These are phyloP conservation scores for Austroboletus eburneus DNA, from an alignment of 768 basidiomycete genomes.

Conservation along the genomic window DNA sequence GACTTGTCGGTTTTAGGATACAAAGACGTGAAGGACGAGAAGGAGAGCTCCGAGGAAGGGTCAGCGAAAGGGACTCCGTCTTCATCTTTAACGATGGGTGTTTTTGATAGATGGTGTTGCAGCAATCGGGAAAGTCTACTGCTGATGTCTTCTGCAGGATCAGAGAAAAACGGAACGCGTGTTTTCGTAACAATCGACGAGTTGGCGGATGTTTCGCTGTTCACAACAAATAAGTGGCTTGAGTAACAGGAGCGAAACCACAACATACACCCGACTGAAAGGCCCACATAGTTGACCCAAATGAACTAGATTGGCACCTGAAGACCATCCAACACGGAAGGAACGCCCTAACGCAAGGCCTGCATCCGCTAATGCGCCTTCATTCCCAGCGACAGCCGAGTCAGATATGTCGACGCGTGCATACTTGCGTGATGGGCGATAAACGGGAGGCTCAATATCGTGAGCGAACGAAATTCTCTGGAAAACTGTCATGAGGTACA, in stretches of 20 bases:
- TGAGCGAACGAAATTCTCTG: conserved; percentile 81
- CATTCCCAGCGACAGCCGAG: conserved; percentile 60
- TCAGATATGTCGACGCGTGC: conserved; percentile 65
- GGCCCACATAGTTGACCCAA: conserved; percentile 71
- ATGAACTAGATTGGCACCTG: conserved; percentile 70
- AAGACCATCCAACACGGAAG: conserved; percentile 90
- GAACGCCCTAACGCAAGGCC: conserved; percentile 83
- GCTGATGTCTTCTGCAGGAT: conserved; percentile 30
- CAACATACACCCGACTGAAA: conserved; percentile 48
- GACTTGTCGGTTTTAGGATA: conserved; percentile 70
- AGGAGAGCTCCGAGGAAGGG: conserved; percentile 61
- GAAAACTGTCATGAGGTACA: conserved; percentile 3
- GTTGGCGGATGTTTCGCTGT: conserved; percentile 54
- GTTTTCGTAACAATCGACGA: conserved; percentile 57
- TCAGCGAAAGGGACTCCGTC: conserved; percentile 66
- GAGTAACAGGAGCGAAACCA: conserved; percentile 2
- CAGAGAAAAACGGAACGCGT: conserved; percentile 39
- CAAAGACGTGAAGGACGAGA: conserved; percentile 70
- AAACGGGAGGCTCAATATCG: conserved; percentile 60
- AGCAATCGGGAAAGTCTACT: conserved; percentile 58
- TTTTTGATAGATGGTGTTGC: conserved; percentile 71
- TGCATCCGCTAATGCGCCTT: conserved; percentile 70
- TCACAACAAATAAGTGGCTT: conserved; percentile 6
- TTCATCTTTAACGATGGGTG: conserved; percentile 67
- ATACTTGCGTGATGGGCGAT: conserved; percentile 77